Evolutionary conservation across 768 basidiomycete genomes (phyloP).

Genomic region (Boletus sp.): DNA sequence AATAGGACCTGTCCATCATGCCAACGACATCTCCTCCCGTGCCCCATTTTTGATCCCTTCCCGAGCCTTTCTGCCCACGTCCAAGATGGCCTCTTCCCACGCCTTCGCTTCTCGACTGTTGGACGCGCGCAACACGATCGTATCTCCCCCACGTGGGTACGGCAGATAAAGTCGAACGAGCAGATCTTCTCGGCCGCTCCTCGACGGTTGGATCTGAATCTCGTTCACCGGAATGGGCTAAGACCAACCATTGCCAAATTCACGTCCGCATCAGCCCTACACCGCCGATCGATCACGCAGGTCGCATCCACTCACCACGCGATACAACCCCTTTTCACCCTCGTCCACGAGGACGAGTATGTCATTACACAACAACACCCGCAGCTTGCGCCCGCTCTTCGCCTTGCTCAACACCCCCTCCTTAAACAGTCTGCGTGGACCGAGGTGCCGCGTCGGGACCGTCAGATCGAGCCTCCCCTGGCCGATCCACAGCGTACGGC

Average conservation of each 20-base stretch:
- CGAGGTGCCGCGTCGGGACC: slow-evolving; percentile 82
- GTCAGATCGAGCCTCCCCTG: slow-evolving; percentile 88
- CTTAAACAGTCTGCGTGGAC: slow-evolving; percentile 71
- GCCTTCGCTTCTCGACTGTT: slow-evolving; percentile 57
- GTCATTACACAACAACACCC: slow-evolving; percentile 83
- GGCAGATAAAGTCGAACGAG: slow-evolving; percentile 62
- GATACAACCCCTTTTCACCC: slow-evolving; percentile 63
- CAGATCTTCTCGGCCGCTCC: slow-evolving; percentile 57
- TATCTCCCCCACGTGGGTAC: slow-evolving; percentile 73
- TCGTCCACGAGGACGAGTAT: slow-evolving; percentile 84
- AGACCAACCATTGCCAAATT: neutral
- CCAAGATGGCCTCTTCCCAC: slow-evolving; percentile 45
- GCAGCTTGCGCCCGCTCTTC: slow-evolving; percentile 77
- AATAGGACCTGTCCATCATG: slow-evolving; percentile 5
- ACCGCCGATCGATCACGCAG: neutral
- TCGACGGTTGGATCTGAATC: slow-evolving; percentile 54
- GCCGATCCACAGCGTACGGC: slow-evolving; percentile 83
- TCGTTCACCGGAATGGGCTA: slow-evolving; percentile 77
- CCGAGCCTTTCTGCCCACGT: slow-evolving; percentile 10
- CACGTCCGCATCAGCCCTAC: too few species aligned
- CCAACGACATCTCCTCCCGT: neutral
- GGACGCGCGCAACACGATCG: slow-evolving; percentile 54
- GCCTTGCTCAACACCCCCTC: slow-evolving; percentile 78
- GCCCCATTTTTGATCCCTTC: slow-evolving; percentile 7
- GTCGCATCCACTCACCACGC: slow-evolving; percentile 57